phyloP scores from a whole-genome alignment of 306 rosid species.

The Medicago lupulina region DNA sequence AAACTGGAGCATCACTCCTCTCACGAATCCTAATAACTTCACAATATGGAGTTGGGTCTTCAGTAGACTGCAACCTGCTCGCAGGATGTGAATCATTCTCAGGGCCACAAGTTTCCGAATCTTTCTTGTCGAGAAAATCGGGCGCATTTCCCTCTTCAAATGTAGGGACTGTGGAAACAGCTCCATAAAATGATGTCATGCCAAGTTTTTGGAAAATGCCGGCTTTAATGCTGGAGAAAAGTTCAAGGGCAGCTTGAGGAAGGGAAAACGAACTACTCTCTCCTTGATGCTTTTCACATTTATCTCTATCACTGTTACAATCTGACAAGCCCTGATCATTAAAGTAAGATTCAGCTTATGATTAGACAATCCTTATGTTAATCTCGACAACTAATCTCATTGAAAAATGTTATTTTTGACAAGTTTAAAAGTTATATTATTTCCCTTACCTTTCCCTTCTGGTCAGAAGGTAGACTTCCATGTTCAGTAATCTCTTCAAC shows the following conservation, averaged over 20 bases:
- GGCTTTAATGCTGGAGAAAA: constrained; percentile 64
- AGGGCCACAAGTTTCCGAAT: constrained; percentile 50
- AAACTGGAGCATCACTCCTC: constrained; percentile 43
- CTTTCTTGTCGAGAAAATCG: constrained; percentile 49
- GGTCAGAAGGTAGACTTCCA: constrained; percentile 50
- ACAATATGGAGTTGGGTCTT: constrained; percentile 42
- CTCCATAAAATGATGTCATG: constrained; percentile 51
- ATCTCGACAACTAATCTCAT: constrained; percentile 23
- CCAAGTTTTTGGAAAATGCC: constrained; percentile 66
- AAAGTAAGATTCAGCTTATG: constrained; percentile 33
- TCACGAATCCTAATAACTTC: constrained; percentile 42
- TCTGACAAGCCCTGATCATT: constrained; percentile 60
- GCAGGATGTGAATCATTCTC: constrained; percentile 47
- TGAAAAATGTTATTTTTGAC: not conserved
- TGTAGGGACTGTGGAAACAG: constrained; percentile 51
- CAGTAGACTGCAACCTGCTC: constrained; percentile 44
- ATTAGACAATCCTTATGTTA: constrained; percentile 37
- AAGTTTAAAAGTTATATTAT: constrained; percentile 19
- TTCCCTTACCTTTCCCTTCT: constrained; percentile 62
- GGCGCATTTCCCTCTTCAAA: constrained; percentile 62
- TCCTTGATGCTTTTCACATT: constrained; percentile 51
- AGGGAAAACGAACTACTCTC: constrained; percentile 66
- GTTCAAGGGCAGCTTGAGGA: constrained; percentile 76
- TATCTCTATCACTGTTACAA: constrained; percentile 43
- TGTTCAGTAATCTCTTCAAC: constrained; percentile 55